phyloP scores from a whole-genome alignment of 192 early-diverging fungal genomes.

The Diversispora eburnea region DNA sequence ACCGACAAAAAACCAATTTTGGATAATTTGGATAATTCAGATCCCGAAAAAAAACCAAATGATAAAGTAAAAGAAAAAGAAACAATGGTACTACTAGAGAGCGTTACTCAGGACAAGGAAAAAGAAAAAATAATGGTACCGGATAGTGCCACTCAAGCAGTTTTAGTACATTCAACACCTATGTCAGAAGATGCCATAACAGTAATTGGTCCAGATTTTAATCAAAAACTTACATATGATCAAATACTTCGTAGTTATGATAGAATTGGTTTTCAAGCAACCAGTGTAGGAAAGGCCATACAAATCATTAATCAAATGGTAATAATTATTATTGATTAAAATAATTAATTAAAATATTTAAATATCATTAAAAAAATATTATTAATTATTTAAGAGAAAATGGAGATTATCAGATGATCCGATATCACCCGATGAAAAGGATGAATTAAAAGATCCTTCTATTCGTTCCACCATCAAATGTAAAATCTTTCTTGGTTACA shows the following conservation, averaged over 20 bases:
- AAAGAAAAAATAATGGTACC: no score
- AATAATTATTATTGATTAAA: constrained; percentile 23
- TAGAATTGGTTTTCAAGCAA: constrained; percentile 92
- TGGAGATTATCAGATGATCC: constrained; percentile 92
- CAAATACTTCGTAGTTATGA: constrained; percentile 68
- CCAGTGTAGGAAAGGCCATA: constrained; percentile 81
- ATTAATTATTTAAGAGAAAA: constrained; percentile 38
- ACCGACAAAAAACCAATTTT: no score
- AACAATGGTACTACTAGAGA: no score
- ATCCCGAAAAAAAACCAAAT: no score
- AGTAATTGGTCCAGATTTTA: constrained; percentile 92
- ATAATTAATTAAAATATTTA: constrained; percentile 32
- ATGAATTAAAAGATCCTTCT: constrained; percentile 56
- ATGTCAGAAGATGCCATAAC: constrained; percentile 63
- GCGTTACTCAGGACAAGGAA: no score
- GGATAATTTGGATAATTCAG: no score
- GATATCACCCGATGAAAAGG: constrained; percentile 51
- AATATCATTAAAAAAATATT: neutral
- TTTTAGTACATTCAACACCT: constrained; percentile 64
- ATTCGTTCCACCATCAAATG: constrained; percentile 71
- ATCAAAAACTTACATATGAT: constrained; percentile 72
- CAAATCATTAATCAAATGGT: constrained; percentile 92
- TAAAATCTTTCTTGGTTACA: constrained; percentile 98
- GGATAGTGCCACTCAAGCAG: constrained; percentile 49
- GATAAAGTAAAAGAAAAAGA: no score